A percentile compares a stretch with the other conserved stretches of the same genome.
phyloP scores from a whole-genome alignment of 2,329 filamentous ascomycete genomes.

The Cercospora sp. region DNA sequence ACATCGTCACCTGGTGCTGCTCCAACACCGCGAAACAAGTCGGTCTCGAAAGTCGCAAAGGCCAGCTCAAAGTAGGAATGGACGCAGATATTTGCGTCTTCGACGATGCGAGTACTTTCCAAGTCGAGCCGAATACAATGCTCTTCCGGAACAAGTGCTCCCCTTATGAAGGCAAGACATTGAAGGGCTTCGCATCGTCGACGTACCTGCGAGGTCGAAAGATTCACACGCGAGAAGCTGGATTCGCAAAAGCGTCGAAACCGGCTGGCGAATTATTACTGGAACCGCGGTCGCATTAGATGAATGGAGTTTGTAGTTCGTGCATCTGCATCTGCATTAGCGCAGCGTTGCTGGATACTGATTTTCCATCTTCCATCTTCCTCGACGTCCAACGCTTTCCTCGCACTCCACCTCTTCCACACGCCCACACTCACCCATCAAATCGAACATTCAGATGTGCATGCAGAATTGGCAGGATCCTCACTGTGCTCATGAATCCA shows the following conservation, averaged over 20 bases:
- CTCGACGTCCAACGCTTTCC: neutral
- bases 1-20: constrained; percentile 84
- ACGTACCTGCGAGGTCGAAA: constrained; percentile 79
- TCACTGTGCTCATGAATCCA: neutral
- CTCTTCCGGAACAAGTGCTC: constrained; percentile 92
- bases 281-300: constrained; percentile 45
- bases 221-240: constrained; percentile 69
- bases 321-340: neutral
- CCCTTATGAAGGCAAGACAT: constrained; percentile 79
- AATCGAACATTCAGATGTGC: no score
- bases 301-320: neutral
- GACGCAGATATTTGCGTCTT: constrained; percentile 93
- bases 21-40: constrained; percentile 86
- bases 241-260: constrained; percentile 56
- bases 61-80: constrained; percentile 75
- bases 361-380: neutral
- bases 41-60: constrained; percentile 77
- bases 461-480: neutral
- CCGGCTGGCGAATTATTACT: constrained; percentile 55
- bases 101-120: constrained; percentile 78
- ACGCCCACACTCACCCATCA: no score
- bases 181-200: constrained; percentile 76
- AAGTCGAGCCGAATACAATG: constrained; percentile 72
- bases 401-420: neutral
- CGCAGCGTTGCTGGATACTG: neutral